These are phyloP conservation scores for Pleodorina starrii DNA, from an alignment of 139 green algal genomes.

Conservation along the genomic window DNA sequence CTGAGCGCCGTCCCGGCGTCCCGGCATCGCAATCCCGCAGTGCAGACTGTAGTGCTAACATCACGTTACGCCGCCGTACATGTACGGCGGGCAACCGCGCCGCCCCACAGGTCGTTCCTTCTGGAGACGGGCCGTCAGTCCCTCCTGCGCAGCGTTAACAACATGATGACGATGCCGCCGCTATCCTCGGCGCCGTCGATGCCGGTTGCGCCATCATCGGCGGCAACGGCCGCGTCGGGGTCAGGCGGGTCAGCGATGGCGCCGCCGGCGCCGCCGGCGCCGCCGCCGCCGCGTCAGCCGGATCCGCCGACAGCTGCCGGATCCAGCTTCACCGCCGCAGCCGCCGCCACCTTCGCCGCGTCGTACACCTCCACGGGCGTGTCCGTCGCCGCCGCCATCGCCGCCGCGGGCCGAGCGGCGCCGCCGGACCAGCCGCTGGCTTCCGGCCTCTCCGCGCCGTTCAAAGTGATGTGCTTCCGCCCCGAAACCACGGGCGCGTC, in stretches of 20 bases:
- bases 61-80: too few species aligned
- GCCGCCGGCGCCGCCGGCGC: too few species aligned
- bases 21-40: too few species aligned
- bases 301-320: too few species aligned
- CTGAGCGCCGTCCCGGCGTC: too few species aligned
- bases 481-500: not conserved
- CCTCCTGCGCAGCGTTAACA: not conserved
- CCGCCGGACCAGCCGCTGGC: not conserved
- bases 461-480: constrained; percentile 1
- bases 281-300: too few species aligned
- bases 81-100: too few species aligned
- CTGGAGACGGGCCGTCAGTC: constrained; percentile 6
- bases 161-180: not conserved
- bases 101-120: not conserved
- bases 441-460: not conserved
- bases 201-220: not conserved
- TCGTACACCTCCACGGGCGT: not conserved
- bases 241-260: too few species aligned
- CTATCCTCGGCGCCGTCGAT: not conserved
- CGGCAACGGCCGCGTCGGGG: too few species aligned
- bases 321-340: not conserved
- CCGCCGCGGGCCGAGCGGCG: not conserved
- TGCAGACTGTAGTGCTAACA: too few species aligned
- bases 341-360: not conserved
- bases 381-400: not conserved